These are phyloP conservation scores for Chytriomyces sp. DNA, from an alignment of 192 early-diverging fungal species.

Conservation along the genomic window DNA sequence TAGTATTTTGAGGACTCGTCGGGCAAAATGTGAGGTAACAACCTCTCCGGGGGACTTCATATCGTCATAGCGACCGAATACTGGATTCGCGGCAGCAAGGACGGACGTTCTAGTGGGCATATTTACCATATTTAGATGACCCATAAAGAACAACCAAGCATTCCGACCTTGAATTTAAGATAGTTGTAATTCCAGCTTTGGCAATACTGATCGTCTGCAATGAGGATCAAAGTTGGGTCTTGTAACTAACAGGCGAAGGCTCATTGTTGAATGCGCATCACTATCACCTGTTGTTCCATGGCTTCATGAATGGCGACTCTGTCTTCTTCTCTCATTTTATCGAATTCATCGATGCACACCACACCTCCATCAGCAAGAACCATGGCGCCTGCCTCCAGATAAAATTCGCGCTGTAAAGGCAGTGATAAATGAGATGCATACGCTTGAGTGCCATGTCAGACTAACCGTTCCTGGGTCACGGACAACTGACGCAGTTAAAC, in stretches of 20 bases:
- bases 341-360: constrained; percentile 99
- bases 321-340: constrained; percentile 99
- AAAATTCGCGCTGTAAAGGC: constrained; percentile 83
- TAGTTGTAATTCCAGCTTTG: constrained; percentile 99
- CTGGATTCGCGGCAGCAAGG: constrained; percentile 96
- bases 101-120: constrained; percentile 76
- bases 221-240: background rate
- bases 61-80: constrained; percentile 98
- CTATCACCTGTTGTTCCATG: constrained; percentile 91
- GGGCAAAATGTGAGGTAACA: background rate
- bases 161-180: constrained; percentile 77
- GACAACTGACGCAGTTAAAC: constrained; percentile 97
- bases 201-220: constrained; percentile 94
- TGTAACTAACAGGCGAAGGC: background rate
- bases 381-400: constrained; percentile 98
- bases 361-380: constrained; percentile 98
- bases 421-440: background rate
- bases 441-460: background rate
- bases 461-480: constrained; percentile 84
- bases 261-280: too few species aligned
- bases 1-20: background rate
- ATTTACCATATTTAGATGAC: background rate
- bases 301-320: constrained; percentile 99
- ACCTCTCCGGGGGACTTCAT: constrained; percentile 95
- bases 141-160: background rate